Conservation (phyloP, 257 asterid genomes). For the Nicotiana obtusifolia region DNA sequence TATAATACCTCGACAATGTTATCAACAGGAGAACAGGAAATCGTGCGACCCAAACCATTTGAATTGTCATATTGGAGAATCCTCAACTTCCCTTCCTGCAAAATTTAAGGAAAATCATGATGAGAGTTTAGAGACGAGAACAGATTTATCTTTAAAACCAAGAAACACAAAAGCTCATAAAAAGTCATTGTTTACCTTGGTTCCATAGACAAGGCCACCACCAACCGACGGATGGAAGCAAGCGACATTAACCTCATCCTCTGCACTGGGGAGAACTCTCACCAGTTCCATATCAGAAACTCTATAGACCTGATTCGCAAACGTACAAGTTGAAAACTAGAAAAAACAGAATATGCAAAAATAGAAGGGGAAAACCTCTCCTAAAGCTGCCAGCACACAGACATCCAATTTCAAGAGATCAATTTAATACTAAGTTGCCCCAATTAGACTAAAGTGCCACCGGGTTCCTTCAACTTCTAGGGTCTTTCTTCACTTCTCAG, state of each 20-base stretch:
- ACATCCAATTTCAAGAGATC: background rate
- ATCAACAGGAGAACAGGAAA: slow-evolving; percentile 43
- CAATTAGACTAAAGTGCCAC: background rate
- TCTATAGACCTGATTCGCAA: slow-evolving; percentile 61
- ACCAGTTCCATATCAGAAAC: slow-evolving; percentile 96
- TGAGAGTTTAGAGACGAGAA: background rate
- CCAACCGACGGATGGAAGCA: slow-evolving; percentile 95
- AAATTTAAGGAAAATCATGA: slow-evolving; percentile 1
- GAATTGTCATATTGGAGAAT: slow-evolving; percentile 63
- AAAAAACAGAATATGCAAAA: background rate
- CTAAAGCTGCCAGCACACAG: background rate
- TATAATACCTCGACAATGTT: slow-evolving; percentile 65
- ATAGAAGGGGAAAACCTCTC: background rate
- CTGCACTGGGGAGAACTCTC: slow-evolving; percentile 91
- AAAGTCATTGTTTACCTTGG: slow-evolving; percentile 47
- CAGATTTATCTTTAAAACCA: background rate
- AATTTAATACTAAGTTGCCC: background rate
- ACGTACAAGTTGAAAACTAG: background rate
- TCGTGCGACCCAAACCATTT: slow-evolving; percentile 38
- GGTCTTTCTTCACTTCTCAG: background rate
- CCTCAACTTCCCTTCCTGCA: slow-evolving; percentile 96
- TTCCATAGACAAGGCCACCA: slow-evolving; percentile 94
- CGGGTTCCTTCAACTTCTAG: background rate
- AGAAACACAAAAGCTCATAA: background rate
- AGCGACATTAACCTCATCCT: slow-evolving; percentile 98